Base-by-base conservation (phyloP, 208 protist species). In the Wallacemonas sp. region DNA sequence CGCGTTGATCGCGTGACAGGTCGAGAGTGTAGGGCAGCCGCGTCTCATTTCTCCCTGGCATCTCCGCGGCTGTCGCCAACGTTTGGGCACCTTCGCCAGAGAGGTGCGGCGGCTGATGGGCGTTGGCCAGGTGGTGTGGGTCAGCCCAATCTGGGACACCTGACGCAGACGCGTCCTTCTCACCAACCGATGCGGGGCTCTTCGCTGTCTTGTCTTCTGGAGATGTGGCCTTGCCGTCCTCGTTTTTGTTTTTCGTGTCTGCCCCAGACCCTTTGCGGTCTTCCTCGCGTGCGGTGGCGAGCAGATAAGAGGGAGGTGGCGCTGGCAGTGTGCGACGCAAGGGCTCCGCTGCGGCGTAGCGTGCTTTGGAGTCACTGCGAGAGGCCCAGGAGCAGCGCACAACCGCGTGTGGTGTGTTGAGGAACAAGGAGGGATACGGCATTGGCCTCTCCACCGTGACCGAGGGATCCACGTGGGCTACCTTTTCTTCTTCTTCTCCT, bases 391-490 rank as follows among this genome's bases (percentile, higher is more conserved):
- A 53, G 24, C 36, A 36, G 19, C 51, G 31, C 14, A 79, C 62
- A 21, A 79, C 21, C 5, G 56, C 17, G 3, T 26, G 36, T 1
- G 77, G 77, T 0, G 73, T 65, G 64, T 84, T 51, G 28, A 90
- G 68, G 38, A 90, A 90, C 9, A 86, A 66, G 4, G 73, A 90
- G 12, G 80, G 70, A 33, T 79, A 83, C 17, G 84, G 84, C 38
- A 75, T 69, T 0, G 53, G 21, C 9, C 67, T 47, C 61, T 75
- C 79, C 1, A 22, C 73, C 1, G 34, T 42, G 28, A n/a, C 41
- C 31, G 26, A 33, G 26, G 33, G 21, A 21, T 39, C 17, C 17
- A 15, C 38, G 49, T 41, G 12, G 15, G n/a, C 30, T 1, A 36
- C 33, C 39, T 19, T 36, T 11, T 14, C 53, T 17, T 15, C 49